These are phyloP conservation scores for Jimgerdemannia lactiflua DNA, from an alignment of 192 early-diverging fungal species.

Conservation along the genomic window DNA sequence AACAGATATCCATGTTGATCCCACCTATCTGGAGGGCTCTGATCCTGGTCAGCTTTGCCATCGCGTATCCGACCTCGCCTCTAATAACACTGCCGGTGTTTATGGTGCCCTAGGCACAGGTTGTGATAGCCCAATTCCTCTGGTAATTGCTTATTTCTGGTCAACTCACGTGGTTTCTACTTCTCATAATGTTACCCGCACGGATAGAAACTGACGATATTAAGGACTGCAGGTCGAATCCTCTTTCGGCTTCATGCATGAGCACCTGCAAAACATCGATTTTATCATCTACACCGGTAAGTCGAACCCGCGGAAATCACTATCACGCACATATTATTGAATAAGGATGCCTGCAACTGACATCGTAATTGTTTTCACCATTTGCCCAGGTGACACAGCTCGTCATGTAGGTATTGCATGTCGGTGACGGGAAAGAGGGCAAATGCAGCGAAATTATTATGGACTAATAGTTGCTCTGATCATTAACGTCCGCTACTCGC, in stretches of 20 bases:
- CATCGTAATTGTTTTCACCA: neutral
- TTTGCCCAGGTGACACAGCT: conserved; percentile 17
- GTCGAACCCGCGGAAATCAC: too few relatives aligned
- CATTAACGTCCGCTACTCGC: neutral
- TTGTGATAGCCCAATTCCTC: conserved; percentile 30
- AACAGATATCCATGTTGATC: conserved; percentile 40
- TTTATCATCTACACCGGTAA: conserved; percentile 41
- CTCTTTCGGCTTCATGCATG: conserved; percentile 29
- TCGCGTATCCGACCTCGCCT: conserved; percentile 10
- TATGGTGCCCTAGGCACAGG: conserved; percentile 29
- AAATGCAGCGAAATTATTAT: too few relatives aligned
- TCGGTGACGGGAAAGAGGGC: too few relatives aligned
- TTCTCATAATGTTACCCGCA: too few relatives aligned
- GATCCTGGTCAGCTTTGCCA: conserved; percentile 32
- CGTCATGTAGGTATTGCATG: conserved; percentile 25
- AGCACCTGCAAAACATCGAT: conserved; percentile 20
- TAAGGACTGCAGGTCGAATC: neutral
- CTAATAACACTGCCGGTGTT: conserved; percentile 23
- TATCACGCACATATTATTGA: neutral
- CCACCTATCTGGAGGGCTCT: conserved; percentile 21
- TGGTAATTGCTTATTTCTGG: conserved; percentile 10
- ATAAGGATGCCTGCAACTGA: neutral
- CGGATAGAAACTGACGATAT: too few relatives aligned
- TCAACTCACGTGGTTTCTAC: neutral
- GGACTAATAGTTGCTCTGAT: too few relatives aligned